Percentiles rank a stretch among this genome's conserved stretches.
Evolutionary conservation across 805 yeast genomes (phyloP).

Genomic region (Lipomyces sp.): DNA sequence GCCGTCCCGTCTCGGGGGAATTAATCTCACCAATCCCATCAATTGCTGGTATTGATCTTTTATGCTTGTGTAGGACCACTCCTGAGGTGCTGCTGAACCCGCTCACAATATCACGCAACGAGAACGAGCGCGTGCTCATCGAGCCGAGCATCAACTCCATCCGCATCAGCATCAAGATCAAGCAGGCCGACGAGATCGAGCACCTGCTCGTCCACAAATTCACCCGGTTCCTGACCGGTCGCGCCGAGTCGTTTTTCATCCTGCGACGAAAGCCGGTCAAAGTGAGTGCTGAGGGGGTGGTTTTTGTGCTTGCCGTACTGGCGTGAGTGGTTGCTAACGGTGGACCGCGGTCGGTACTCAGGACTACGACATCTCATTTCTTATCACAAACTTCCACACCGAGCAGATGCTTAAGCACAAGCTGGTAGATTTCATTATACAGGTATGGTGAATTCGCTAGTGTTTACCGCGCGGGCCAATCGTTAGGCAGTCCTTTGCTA

Average conservation of each 20-base stretch:
- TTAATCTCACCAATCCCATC: neutral
- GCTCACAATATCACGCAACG: conserved; percentile 86
- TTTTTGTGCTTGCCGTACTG: neutral
- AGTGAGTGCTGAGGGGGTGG: conserved; percentile 14
- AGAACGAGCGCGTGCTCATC: conserved; percentile 84
- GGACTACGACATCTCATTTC: conserved; percentile 90
- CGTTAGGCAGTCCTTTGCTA: too few species aligned
- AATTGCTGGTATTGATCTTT: neutral
- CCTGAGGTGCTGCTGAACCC: conserved; percentile 85
- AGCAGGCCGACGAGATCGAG: conserved; percentile 97
- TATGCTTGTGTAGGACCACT: conserved; percentile 48
- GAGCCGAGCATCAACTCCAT: conserved; percentile 93
- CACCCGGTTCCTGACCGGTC: conserved; percentile 85
- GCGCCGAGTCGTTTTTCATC: conserved; percentile 93
- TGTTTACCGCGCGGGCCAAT: neutral
- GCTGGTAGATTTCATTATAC: conserved; percentile 92
- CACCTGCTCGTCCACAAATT: conserved; percentile 90
- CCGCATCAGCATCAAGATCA: conserved; percentile 84
- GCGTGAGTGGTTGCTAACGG: too few species aligned
- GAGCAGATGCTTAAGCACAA: conserved; percentile 94
- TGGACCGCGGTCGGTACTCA: neutral
- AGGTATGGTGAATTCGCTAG: conserved; percentile 35
- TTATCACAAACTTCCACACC: conserved; percentile 90
- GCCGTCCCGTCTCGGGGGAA: neutral
- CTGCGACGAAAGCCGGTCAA: conserved; percentile 85